phyloP scores from a whole-genome alignment of 306 rosid species.

The Delonix regia region DNA sequence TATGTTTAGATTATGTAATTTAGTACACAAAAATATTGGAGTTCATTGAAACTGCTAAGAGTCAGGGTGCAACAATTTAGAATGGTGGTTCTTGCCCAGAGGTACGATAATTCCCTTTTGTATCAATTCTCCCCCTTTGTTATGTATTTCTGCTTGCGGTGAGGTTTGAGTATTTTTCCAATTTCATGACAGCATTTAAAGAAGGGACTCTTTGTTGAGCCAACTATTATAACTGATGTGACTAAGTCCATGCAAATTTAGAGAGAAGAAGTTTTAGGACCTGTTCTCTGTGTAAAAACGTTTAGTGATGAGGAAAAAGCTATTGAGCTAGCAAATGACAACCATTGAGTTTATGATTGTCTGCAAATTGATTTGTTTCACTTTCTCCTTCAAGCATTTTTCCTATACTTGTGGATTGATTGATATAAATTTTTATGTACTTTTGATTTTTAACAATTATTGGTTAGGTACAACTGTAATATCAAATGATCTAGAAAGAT shows the following conservation, averaged over 20 bases:
- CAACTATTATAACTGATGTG: slow-evolving; percentile 77
- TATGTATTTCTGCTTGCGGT: slow-evolving; percentile 13
- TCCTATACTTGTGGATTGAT: slow-evolving; percentile 26
- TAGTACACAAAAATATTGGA: slow-evolving; percentile 90
- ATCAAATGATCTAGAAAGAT: slow-evolving; percentile 90
- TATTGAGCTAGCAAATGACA: slow-evolving; percentile 83
- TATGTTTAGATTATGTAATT: slow-evolving; percentile 40
- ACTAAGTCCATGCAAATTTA: slow-evolving; percentile 94
- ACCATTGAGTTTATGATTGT: slow-evolving; percentile 57
- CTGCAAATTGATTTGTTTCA: slow-evolving; percentile 2
- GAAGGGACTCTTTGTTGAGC: slow-evolving; percentile 84
- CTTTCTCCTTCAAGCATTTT: not conserved
- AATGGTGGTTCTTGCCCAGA: slow-evolving; percentile 90
- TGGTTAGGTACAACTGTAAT: slow-evolving; percentile 91
- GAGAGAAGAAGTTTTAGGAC: slow-evolving; percentile 97
- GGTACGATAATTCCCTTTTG: slow-evolving; percentile 57
- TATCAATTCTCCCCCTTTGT: slow-evolving; percentile 10
- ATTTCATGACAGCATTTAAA: slow-evolving; percentile 74
- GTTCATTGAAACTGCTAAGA: slow-evolving; percentile 78
- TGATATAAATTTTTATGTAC: slow-evolving; percentile 30
- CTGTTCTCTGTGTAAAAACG: slow-evolving; percentile 93
- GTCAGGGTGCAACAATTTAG: slow-evolving; percentile 88
- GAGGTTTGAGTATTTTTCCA: slow-evolving; percentile 11
- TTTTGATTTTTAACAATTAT: slow-evolving; percentile 57
- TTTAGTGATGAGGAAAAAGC: slow-evolving; percentile 93